Evolutionary conservation across 2,329 filamentous ascomycete genomes (phyloP).

Genomic region (Trichophyton mentagrophytes): DNA sequence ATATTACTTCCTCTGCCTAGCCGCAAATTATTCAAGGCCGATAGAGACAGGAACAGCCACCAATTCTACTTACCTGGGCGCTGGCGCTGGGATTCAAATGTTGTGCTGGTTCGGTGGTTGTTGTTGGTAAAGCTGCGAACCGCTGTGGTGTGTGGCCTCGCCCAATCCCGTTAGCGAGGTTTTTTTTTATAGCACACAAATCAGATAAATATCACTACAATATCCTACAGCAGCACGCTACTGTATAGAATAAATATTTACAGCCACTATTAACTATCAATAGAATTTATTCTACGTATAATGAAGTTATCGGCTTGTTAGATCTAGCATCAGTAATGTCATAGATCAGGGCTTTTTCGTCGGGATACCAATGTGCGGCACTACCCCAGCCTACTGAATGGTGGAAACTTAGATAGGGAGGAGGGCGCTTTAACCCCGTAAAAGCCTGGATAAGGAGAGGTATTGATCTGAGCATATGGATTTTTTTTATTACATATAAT

Average conservation of each 20-base stretch:
- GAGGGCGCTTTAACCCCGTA: not conserved
- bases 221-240: not conserved
- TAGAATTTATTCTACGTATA: no score
- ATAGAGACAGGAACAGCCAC: not conserved
- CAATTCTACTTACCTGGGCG: not conserved
- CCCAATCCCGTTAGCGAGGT: slow-evolving; percentile 36
- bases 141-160: slow-evolving; percentile 11
- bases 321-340: no score
- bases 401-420: not conserved
- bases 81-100: not conserved
- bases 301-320: no score
- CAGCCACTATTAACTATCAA: no score
- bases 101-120: slow-evolving; percentile 21
- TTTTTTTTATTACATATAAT: slow-evolving; percentile 2
- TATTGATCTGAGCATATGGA: not conserved
- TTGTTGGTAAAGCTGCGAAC: not conserved
- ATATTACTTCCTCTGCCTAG: not conserved
- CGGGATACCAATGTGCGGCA: no score
- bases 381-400: not conserved
- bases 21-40: not conserved
- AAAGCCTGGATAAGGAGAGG: not conserved
- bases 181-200: slow-evolving; percentile 10
- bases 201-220: slow-evolving; percentile 11
- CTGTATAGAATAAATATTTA: not conserved
- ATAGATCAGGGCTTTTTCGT: no score